Base-by-base conservation (phyloP, 2,329 filamentous ascomycete species). In the Colletotrichum salicis region DNA sequence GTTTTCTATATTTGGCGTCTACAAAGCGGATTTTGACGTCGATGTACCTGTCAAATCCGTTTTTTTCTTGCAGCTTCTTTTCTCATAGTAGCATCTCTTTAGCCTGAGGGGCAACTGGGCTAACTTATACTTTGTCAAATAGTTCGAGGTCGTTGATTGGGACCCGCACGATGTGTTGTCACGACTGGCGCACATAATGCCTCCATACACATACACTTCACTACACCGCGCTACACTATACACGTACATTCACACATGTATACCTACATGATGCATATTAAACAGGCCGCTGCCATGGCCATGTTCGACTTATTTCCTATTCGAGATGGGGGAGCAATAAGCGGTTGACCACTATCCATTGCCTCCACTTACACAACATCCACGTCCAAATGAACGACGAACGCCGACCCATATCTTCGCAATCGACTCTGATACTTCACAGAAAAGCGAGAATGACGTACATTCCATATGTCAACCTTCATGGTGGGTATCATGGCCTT, bases 101-200 rank as follows among this genome's bases (percentile, higher is more conserved):
- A 41, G 15, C 22, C 29, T 45, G 13, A n/a, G 67, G 74, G 77
- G 79, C 79, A 79, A 76, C 71, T 74, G 76, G 77, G 78, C 78
- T 76, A 82, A 81, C 81, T 83, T 83, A 83, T 83, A 83, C 80
- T 79, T 76, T 76, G 75, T 77, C 72, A 75, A 77, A 67, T 22
- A 68, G 8, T 64, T 54, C 63, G 58, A 52, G n/a, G n/a, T 45
- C 58, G 48, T 55, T 69, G 11, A 60, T 69, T 64, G 29, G 45
- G 68, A 67, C 73, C 73, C 71, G 73, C 73, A 72, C 56, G 51
- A 74, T 74, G 65, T 72, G 71, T 59, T 74, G 64, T 74, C 73
- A 72, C 48, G 55, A 67, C 62, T 68, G 51, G 19, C 15, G 54
- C 69, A 56, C 57, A 37, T 51, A 48, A 70, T 74, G 73, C 75